These are phyloP conservation scores for Penicillium crystallinum DNA, from an alignment of 495 filamentous ascomycete genomes.

Conservation along the genomic window DNA sequence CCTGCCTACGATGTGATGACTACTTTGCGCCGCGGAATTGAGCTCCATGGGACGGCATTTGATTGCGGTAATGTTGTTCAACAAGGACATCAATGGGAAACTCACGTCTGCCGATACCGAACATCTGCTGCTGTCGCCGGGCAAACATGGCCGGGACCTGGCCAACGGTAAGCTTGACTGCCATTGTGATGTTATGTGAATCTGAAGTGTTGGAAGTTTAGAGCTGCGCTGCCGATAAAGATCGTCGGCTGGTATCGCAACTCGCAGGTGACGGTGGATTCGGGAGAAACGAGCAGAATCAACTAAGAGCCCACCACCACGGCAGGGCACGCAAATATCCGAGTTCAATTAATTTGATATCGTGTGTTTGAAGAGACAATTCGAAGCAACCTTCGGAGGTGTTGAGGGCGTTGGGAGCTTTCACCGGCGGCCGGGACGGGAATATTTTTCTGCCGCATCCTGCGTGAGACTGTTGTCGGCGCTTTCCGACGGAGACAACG, in stretches of 20 bases:
- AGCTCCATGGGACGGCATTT: constrained; percentile 5
- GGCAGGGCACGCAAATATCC: constrained; percentile 16
- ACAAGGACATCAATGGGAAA: constrained; percentile 10
- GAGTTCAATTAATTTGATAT: constrained; percentile 4
- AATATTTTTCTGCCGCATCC: constrained; percentile 44
- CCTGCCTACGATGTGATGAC: neutral
- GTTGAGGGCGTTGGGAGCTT: constrained; percentile 42
- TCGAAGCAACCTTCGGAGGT: constrained; percentile 14
- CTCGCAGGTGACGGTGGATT: constrained; percentile 17
- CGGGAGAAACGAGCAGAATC: constrained; percentile 22
- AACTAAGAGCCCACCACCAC: constrained; percentile 32
- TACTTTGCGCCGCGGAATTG: neutral
- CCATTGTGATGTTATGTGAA: constrained; percentile 30
- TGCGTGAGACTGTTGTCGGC: constrained; percentile 16
- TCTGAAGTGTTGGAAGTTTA: constrained; percentile 1
- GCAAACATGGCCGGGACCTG: constrained; percentile 37
- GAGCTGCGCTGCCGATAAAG: constrained; percentile 13
- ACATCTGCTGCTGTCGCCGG: constrained; percentile 33
- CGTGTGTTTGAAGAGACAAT: constrained; percentile 10
- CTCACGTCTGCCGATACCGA: constrained; percentile 37
- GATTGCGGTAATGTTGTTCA: neutral
- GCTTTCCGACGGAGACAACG: constrained; percentile 26
- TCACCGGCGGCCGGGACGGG: constrained; percentile 44
- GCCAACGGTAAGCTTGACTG: constrained; percentile 31
- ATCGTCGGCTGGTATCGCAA: constrained; percentile 19